These are phyloP conservation scores for Byssoonygena ceratinophila DNA, from an alignment of 2,329 filamentous ascomycete genomes.

Conservation along the genomic window DNA sequence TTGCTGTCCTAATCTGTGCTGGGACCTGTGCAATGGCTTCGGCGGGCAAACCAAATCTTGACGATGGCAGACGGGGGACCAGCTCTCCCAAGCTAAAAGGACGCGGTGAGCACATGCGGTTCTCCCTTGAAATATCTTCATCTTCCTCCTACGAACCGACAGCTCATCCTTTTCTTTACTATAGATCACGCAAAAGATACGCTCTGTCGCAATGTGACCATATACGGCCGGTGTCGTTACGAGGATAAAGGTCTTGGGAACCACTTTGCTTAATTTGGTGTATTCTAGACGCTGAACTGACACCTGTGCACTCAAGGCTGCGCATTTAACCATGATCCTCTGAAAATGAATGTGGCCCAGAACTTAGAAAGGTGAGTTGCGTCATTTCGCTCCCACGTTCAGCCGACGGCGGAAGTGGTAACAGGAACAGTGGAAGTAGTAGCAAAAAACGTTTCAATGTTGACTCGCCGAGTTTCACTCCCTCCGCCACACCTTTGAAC, in stretches of 20 bases:
- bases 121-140: not conserved
- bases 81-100: conserved; percentile 41
- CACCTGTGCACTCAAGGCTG: conserved; percentile 44
- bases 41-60: conserved; percentile 34
- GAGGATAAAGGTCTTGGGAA: conserved; percentile 59
- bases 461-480: conserved; percentile 91
- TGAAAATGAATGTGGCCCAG: conserved; percentile 44
- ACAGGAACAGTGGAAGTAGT: conserved; percentile 12
- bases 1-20: conserved; percentile 29
- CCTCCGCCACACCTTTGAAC: conserved; percentile 38
- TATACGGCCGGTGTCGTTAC: conserved; percentile 87
- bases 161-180: conserved; percentile 3
- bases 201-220: conserved; percentile 81
- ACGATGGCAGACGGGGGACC: conserved; percentile 37
- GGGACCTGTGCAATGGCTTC: conserved; percentile 34
- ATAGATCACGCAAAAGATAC: conserved; percentile 73
- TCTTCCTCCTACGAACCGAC: not conserved
- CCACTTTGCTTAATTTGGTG: not conserved
- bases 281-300: conserved; percentile 11
- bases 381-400: not conserved
- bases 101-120: conserved; percentile 34
- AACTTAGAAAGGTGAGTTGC: conserved; percentile 32
- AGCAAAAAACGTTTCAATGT: conserved; percentile 73
- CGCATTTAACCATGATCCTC: conserved; percentile 76
- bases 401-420: not conserved